Percentiles rank a stretch among this genome's conserved stretches.
phyloP scores from a whole-genome alignment of 116 monocot genomes.

The Papilionanthe hybrid region DNA sequence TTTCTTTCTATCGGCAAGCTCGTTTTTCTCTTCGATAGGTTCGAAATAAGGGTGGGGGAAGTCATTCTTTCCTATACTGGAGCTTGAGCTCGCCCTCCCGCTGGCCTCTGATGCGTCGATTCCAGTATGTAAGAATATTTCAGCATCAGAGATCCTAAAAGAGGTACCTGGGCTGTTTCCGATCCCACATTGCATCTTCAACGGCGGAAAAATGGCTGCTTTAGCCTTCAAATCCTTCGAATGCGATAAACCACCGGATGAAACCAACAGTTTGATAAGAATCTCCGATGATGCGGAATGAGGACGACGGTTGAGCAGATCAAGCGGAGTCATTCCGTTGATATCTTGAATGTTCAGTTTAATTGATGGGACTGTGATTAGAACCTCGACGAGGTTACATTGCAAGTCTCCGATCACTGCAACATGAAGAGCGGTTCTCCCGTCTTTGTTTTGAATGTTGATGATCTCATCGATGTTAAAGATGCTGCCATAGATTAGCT shows the following conservation, averaged over 20 bases:
- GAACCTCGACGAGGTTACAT: conserved; percentile 53
- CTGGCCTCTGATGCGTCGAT: conserved; percentile 33
- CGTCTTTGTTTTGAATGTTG: conserved; percentile 62
- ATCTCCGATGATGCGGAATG: conserved; percentile 57
- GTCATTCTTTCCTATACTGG: conserved; percentile 40
- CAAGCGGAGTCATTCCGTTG: conserved; percentile 83
- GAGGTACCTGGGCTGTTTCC: conserved; percentile 72
- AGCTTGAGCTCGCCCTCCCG: conserved; percentile 59
- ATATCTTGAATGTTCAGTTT: conserved; percentile 61
- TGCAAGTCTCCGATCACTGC: conserved; percentile 65
- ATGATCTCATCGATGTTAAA: conserved; percentile 43
- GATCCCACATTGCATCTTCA: conserved; percentile 44
- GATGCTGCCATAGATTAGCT: conserved; percentile 37
- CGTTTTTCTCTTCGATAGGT: conserved; percentile 13
- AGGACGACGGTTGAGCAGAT: conserved; percentile 55
- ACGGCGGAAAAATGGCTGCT: conserved; percentile 38
- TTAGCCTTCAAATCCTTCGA: conserved; percentile 28
- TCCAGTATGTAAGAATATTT: conserved; percentile 74
- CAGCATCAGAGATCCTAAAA: conserved; percentile 69
- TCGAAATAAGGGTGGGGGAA: conserved; percentile 5
- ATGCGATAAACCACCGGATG: conserved; percentile 59
- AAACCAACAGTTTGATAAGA: conserved; percentile 61
- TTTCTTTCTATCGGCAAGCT: conserved; percentile 35
- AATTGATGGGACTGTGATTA: conserved; percentile 50
- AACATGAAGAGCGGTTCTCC: conserved; percentile 75